phyloP scores from a whole-genome alignment of 75 land plant species.

The Pinus albicaulis region DNA sequence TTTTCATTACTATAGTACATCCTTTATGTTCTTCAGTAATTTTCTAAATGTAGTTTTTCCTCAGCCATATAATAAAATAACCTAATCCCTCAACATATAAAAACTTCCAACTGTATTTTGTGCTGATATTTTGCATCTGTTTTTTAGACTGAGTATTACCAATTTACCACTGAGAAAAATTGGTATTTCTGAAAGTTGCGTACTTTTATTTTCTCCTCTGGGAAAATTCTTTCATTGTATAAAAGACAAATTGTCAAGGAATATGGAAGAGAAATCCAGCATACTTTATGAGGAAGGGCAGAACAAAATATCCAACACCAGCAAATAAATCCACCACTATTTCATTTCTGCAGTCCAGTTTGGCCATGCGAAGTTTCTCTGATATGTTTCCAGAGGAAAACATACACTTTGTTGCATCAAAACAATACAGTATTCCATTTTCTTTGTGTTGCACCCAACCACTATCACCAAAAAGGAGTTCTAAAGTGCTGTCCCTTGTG shows the following conservation, averaged over 20 bases:
- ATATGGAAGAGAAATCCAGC: not conserved
- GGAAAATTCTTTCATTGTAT: not conserved
- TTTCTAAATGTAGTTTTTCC: not conserved
- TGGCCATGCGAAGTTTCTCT: conserved; percentile 80
- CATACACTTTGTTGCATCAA: conserved; percentile 97
- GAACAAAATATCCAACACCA: conserved; percentile 89
- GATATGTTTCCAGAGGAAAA: conserved; percentile 96
- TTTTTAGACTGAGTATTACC: not conserved
- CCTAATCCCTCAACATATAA: not conserved
- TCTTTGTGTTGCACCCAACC: conserved; percentile 94
- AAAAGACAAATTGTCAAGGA: not conserved
- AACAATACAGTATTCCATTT: conserved; percentile 87
- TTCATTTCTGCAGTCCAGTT: conserved; percentile 62
- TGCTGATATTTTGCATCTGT: not conserved
- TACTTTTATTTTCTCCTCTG: not conserved
- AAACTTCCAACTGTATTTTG: not conserved
- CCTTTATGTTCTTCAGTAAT: not conserved
- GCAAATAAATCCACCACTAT: conserved; percentile 87
- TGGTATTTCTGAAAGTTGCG: not conserved
- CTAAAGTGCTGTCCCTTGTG: conserved; percentile 81
- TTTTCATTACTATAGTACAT: too few relatives aligned
- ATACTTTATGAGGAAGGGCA: conserved; percentile 88
- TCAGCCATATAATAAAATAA: not conserved
- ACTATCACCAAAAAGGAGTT: conserved; percentile 72
- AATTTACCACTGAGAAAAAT: not conserved